Conservation (phyloP, 2,329 filamentous ascomycete species). For the Phaeoacremonium minimum region DNA sequence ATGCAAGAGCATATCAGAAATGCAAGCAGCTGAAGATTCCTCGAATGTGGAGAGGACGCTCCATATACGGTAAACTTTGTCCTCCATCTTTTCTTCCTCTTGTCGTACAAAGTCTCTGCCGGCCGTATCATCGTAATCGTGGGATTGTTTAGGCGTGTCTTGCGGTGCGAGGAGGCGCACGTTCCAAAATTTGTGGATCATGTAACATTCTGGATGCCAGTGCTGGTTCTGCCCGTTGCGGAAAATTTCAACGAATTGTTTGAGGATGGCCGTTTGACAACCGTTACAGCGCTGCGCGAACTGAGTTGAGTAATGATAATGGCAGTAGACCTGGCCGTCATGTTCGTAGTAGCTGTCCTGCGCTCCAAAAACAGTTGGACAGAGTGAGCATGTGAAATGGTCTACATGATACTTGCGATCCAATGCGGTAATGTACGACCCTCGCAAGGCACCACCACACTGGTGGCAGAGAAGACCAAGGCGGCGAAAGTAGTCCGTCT, state of each 20-base stretch:
- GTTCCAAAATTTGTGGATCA: conserved; percentile 99
- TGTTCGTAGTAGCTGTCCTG: conserved; percentile 99
- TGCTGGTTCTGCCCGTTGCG: conserved; percentile 97
- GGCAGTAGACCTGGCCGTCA: conserved; percentile 92
- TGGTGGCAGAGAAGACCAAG: conserved; percentile 87
- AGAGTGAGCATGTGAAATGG: conserved; percentile 97
- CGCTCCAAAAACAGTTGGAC: conserved; percentile 94
- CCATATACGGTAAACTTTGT: conserved; percentile 98
- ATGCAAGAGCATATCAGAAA: conserved; percentile 97
- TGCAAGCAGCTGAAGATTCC: conserved; percentile 95
- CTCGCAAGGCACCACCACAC: conserved; percentile 86
- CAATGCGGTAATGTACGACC: conserved; percentile 95
- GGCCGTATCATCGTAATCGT: conserved; percentile 48
- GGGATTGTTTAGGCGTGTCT: conserved; percentile 31
- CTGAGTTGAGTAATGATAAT: conserved; percentile 97
- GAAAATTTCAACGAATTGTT: conserved; percentile 99
- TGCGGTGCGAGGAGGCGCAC: conserved; percentile 72
- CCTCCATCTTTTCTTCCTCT: conserved; percentile 91
- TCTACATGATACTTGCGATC: conserved; percentile 99
- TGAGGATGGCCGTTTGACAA: conserved; percentile 93
- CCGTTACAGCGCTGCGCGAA: conserved; percentile 96
- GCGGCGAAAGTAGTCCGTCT: conserved; percentile 94
- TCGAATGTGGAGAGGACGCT: conserved; percentile 96
- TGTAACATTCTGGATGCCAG: conserved; percentile 99
- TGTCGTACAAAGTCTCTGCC: conserved; percentile 73